Evolutionary conservation across 164 flowering plant genomes (phyloP), one percentile per base, ranked within the genome.

Genomic region (Platanus orientalis): DNA sequence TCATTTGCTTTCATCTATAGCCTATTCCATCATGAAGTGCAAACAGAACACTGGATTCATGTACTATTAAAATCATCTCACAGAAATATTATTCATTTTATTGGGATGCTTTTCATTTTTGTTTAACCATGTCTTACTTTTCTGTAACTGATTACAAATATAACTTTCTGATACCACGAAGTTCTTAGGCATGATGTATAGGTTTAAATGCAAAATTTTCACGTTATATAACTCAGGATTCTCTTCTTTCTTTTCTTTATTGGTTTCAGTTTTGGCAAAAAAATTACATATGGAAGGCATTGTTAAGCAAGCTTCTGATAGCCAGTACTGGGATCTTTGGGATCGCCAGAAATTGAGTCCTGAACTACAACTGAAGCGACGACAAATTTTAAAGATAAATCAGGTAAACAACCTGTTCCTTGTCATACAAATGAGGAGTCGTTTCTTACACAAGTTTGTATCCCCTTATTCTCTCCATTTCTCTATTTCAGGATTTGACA

Each of bases 311-410:
- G 82, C 92, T 57, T 77, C 81, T 58, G 90, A 94, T 81, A 73
- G 60, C 40, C 82, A 71, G 62, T 91, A 94, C 74, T 82, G 90
- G 96, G 88, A 86, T 50, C 78, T 88, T 6, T 91, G 93, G 96
- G 71, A 84, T 72, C 80, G 83, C 60, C 97, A 89, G 72, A 89
- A 81, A 73, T 76, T 94, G 81, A 84, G 80, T 73, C 79, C 88
- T 56, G 97, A 94, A 76, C 82, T 94, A 61, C 96, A 89, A 75
- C 62, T 82, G 74, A 94, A 86, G 77, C 75, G 73, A 44, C 71
- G 59, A 11, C 80, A 79, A 58, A 76, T 89, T 53, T 28, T 76
- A 56, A 75, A 81, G 69, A 16, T 83, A 64, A 81, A 84, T 69
- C 82, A 91, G 92, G 99, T 85, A 57, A 14, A 11, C 28, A 17